These are phyloP conservation scores for Yarrowia bubula DNA, from an alignment of 805 yeast species.

Conservation along the genomic window DNA sequence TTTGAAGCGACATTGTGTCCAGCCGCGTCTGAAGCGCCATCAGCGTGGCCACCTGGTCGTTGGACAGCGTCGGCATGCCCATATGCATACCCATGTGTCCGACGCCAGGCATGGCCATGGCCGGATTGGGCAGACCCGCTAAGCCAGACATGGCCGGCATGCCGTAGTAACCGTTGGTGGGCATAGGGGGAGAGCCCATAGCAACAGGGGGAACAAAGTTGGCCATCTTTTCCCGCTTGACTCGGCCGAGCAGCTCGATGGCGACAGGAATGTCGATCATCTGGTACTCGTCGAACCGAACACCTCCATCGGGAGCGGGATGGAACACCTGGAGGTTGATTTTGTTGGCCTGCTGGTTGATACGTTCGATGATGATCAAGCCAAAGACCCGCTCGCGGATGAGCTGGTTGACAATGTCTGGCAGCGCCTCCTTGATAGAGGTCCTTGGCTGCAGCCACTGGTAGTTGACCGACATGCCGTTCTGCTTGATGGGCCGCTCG, in stretches of 20 bases:
- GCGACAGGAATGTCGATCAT: slow-evolving; percentile 67
- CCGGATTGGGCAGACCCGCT: slow-evolving; percentile 19
- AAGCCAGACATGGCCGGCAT: neutral
- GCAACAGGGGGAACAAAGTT: neutral
- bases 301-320: slow-evolving; percentile 60
- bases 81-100: slow-evolving; percentile 2
- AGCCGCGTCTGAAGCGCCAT: slow-evolving; percentile 60
- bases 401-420: slow-evolving; percentile 48
- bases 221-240: slow-evolving; percentile 28
- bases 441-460: slow-evolving; percentile 46
- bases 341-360: slow-evolving; percentile 41
- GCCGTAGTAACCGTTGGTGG: slow-evolving; percentile 10
- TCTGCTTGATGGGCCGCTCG: slow-evolving; percentile 43
- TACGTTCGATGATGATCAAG: slow-evolving; percentile 60
- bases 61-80: slow-evolving; percentile 1
- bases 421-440: slow-evolving; percentile 50
- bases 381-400: slow-evolving; percentile 78
- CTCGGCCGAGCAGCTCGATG: slow-evolving; percentile 49
- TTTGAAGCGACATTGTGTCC: slow-evolving; percentile 72
- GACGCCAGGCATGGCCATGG: slow-evolving; percentile 2
- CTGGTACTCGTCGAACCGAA: slow-evolving; percentile 72
- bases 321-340: slow-evolving; percentile 75
- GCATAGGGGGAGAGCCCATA: neutral
- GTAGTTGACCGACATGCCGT: slow-evolving; percentile 45
- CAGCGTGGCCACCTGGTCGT: slow-evolving; percentile 27